These are phyloP conservation scores for Ustilago curta DNA, from an alignment of 1,284 basidiomycete species.

Conservation along the genomic window DNA sequence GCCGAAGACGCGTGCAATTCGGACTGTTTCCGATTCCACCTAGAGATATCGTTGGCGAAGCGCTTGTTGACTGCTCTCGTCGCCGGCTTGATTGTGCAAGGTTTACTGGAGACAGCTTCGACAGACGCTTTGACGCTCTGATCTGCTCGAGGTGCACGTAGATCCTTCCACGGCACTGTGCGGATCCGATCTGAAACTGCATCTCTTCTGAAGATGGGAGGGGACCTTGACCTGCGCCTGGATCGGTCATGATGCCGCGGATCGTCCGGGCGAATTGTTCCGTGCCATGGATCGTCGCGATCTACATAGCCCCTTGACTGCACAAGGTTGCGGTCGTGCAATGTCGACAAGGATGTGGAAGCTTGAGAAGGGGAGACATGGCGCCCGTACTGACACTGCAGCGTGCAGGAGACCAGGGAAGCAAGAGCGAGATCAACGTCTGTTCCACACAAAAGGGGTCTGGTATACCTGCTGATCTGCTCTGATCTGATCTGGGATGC, in stretches of 20 bases:
- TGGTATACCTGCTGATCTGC: background rate
- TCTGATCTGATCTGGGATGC: background rate
- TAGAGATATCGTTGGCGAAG: slow-evolving; percentile 34
- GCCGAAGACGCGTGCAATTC: slow-evolving; percentile 23
- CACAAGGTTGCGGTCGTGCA: background rate
- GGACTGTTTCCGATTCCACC: slow-evolving; percentile 48
- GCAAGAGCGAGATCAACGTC: slow-evolving; percentile 26
- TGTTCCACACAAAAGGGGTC: background rate
- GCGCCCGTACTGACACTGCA: slow-evolving; percentile 11
- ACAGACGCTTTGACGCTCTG: background rate
- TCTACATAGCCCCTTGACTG: slow-evolving; percentile 14
- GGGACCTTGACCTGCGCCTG: slow-evolving; percentile 28
- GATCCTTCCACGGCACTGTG: slow-evolving; percentile 17
- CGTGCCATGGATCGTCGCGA: slow-evolving; percentile 18
- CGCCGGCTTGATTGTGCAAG: background rate
- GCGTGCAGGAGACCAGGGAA: slow-evolving; percentile 2
- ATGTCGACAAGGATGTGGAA: background rate
- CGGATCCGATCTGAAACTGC: background rate
- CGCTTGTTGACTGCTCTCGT: slow-evolving; percentile 31
- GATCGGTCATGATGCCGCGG: background rate
- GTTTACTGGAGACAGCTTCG: slow-evolving; percentile 3
- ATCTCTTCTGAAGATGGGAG: background rate
- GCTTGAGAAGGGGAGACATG: slow-evolving; percentile 6
- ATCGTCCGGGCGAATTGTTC: background rate
- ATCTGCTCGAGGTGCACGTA: slow-evolving; percentile 10